Base-by-base conservation (phyloP, 441 rosid genomes). In the Croton laevigatus region DNA sequence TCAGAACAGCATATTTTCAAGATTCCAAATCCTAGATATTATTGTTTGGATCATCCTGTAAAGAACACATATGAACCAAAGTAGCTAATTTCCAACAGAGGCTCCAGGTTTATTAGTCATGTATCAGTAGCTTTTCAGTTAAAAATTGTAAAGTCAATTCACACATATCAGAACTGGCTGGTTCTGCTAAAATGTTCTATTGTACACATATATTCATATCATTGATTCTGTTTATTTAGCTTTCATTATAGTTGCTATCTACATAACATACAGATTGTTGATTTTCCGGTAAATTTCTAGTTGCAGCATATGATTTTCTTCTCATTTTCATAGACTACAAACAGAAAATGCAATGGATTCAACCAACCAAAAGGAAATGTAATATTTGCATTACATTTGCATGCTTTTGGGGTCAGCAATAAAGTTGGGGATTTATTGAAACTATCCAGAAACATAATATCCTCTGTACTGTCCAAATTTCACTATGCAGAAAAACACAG, bases 1-100 rank as follows among this genome's bases (percentile, higher is more conserved):
- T 42, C 60, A 60, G 88, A 88, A 48, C 76, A 74, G 62, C 85
- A 70, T 6, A 71, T 84, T 55, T 86, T 94, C 59, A 89, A 89
- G 82, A 78, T 94, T 84, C 98, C 95, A 38, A 88, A 80, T 59
- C 89, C 87, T 19, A 20, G 65, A 0, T 82, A 74, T 68, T 75
- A 74, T 73, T 67, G 75, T 68, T 32, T 73, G 36, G 62, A 61
- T 69, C 75, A 44, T 77, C 76, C 54, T 55, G 65, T 22, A 37
- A 80, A 76, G 77, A 72, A 58, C 63, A 62, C 59, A 54, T 36
- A 52, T 19, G 54, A 42, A 55, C 59, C 59, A 52, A 67, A 55
- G 44, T 78, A 74, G 68, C 66, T 57, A 46, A 55, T 52, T 16
- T 61, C 38, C 9, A 44, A 5, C 14, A 20, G 22, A 10, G 1